Conservation (phyloP, 2,329 filamentous ascomycete species). For the Lomentospora prolificans region DNA sequence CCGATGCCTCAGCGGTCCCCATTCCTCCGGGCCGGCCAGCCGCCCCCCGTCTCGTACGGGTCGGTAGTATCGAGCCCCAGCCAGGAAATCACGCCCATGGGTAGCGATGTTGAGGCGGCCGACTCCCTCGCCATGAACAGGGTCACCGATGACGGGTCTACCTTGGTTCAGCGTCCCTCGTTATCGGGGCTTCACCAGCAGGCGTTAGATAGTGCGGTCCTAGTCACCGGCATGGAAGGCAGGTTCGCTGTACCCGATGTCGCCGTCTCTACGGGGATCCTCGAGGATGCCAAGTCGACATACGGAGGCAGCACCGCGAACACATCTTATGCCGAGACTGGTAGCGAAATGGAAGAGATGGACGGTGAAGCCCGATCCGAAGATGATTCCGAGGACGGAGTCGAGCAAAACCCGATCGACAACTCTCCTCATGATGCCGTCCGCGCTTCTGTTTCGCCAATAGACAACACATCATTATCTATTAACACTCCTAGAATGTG, state of each 20-base stretch:
- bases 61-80: conserved; percentile 26
- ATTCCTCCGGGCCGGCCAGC: conserved; percentile 20
- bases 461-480: conserved; percentile 66
- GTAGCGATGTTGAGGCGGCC: conserved; percentile 21
- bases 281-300: conserved; percentile 31
- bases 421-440: conserved; percentile 73
- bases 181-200: neutral
- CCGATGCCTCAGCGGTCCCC: conserved; percentile 20
- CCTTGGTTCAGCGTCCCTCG: neutral
- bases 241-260: conserved; percentile 42
- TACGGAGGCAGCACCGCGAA: conserved; percentile 26
- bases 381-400: conserved; percentile 18
- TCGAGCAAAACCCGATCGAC: conserved; percentile 46
- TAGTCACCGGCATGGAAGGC: conserved; percentile 43
- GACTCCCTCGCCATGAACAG: conserved; percentile 16
- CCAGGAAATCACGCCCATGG: conserved; percentile 25
- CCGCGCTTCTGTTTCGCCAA: conserved; percentile 66
- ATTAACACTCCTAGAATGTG: conserved; percentile 87
- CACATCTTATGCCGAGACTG: conserved; percentile 15
- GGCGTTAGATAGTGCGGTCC: conserved; percentile 39
- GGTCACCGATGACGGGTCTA: neutral
- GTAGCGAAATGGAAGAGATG: conserved; percentile 20
- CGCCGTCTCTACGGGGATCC: conserved; percentile 33
- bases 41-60: conserved; percentile 26
- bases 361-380: neutral